These are phyloP conservation scores for Cardamine occulta DNA, from an alignment of 345 rosid genomes.

Conservation along the genomic window DNA sequence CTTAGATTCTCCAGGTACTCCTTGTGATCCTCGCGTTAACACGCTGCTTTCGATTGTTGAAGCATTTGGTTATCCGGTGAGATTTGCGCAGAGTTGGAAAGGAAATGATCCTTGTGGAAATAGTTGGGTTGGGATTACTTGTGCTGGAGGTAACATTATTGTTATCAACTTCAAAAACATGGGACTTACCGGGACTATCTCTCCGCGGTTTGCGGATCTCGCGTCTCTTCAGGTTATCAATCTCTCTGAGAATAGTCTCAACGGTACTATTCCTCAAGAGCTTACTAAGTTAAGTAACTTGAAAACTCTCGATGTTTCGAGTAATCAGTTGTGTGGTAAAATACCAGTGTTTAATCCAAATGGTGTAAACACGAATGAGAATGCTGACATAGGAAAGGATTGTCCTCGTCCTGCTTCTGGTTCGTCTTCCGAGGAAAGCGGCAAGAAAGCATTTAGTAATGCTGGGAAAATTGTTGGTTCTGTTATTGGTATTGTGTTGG, in stretches of 20 bases:
- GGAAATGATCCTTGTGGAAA: slow-evolving; percentile 67
- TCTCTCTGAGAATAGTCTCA: slow-evolving; percentile 53
- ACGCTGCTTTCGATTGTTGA: slow-evolving; percentile 52
- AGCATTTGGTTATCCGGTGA: slow-evolving; percentile 60
- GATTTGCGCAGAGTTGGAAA: slow-evolving; percentile 59
- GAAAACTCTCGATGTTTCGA: slow-evolving; percentile 53
- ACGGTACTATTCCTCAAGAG: slow-evolving; percentile 60
- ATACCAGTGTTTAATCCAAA: slow-evolving; percentile 48
- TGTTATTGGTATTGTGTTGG: slow-evolving; percentile 44
- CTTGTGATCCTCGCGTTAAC: slow-evolving; percentile 58
- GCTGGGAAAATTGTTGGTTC: slow-evolving; percentile 47
- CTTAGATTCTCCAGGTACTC: slow-evolving; percentile 48
- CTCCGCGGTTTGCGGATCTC: slow-evolving; percentile 50
- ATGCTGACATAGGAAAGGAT: slow-evolving; percentile 56
- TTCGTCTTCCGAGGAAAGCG: not conserved
- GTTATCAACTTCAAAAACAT: slow-evolving; percentile 53
- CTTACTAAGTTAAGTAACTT: slow-evolving; percentile 53
- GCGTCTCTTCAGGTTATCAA: slow-evolving; percentile 47
- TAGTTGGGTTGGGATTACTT: slow-evolving; percentile 63
- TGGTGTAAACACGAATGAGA: slow-evolving; percentile 50
- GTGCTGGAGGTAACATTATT: slow-evolving; percentile 45
- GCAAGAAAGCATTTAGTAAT: slow-evolving; percentile 34
- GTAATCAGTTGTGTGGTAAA: slow-evolving; percentile 56
- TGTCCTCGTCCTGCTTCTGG: not conserved
- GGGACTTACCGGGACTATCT: slow-evolving; percentile 70